Base-by-base conservation (phyloP, 1,284 basidiomycete species). In the Neolentinus lepideus region DNA sequence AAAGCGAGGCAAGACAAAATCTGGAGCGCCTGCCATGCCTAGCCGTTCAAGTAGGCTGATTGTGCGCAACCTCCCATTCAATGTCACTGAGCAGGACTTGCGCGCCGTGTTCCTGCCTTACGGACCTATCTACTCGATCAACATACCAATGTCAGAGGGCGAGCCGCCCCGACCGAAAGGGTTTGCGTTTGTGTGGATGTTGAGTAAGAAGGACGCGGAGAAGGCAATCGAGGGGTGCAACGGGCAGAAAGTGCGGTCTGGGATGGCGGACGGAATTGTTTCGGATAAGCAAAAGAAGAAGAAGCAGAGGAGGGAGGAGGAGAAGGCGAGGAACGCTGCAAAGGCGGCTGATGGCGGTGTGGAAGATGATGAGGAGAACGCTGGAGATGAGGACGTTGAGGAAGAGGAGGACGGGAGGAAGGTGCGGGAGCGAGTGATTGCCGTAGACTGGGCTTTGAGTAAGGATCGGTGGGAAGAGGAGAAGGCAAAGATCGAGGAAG, bases 161-260 rank as follows among this genome's bases (percentile, higher is more conserved):
- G 60, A 69, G 10, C 69, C 71, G 16, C 60, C 71, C 1, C 76
- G 83, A 22, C 80, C 80, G 22, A 88, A 91, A 62, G 95, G 96
- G 0, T 99, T 97, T 64, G 96, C 94, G 0, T 98, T 99, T 64
- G 87, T 98, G 12, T 98, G 94, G 93, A 94, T 93, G 80, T 71
- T 94, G 59, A 88, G 85, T 60, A 85, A 83, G 64, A 87, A 88
- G 59, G 92, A 95, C 65, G 95, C 94, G 2, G 88, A 94, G 66
- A 76, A 77, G 52, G 96, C 94, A 0, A 79, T 98, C 60, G 85
- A 86, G 61, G 84, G 78, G 3, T 83, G 92, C 59, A 98, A 98
- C 65, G 94, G 93, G 12, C 85, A 81, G 70, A 77, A 75, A 14
- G 75, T 94, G 26, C 71, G 75, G 16, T 77, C 85, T 10, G 90